Percentiles rank a stretch among this genome's conserved stretches.
These are phyloP conservation scores for Linum tenue DNA, from an alignment of 345 rosid genomes.

Conservation along the genomic window DNA sequence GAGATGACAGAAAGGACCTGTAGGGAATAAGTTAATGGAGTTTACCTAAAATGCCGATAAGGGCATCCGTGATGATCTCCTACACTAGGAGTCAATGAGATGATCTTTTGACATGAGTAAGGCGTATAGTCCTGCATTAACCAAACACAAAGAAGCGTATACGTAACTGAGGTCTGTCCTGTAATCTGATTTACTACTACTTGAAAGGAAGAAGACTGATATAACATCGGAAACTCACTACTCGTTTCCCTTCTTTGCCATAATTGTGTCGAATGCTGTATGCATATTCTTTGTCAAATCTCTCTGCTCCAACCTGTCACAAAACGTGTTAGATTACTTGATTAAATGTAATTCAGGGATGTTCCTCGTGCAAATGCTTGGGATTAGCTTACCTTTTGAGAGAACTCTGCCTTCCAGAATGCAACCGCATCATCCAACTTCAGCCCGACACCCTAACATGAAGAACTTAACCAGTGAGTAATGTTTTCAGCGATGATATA, in stretches of 20 bases:
- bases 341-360: background rate
- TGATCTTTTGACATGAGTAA: conserved; percentile 79
- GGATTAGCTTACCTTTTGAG: conserved; percentile 3
- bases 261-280: conserved; percentile 81
- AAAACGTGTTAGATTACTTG: too few relatives aligned
- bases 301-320: conserved; percentile 33
- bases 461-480: conserved; percentile 8
- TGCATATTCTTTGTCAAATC: conserved; percentile 86
- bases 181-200: too few relatives aligned
- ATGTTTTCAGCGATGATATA: conserved; percentile 4
- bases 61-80: conserved; percentile 98
- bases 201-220: too few relatives aligned
- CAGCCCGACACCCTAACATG: conserved; percentile 69
- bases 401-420: conserved; percentile 88
- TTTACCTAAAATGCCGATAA: conserved; percentile 82
- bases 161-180: too few relatives aligned
- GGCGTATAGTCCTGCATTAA: conserved; percentile 84
- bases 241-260: conserved; percentile 38
- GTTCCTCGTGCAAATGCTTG: too few relatives aligned
- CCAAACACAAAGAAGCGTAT: background rate
- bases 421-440: conserved; percentile 91
- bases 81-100: conserved; percentile 60
- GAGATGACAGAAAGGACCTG: background rate
- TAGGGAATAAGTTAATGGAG: background rate
- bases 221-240: too few relatives aligned